phyloP scores from a whole-genome alignment of 768 basidiomycete species.

The Lactarius sanguifluus region DNA sequence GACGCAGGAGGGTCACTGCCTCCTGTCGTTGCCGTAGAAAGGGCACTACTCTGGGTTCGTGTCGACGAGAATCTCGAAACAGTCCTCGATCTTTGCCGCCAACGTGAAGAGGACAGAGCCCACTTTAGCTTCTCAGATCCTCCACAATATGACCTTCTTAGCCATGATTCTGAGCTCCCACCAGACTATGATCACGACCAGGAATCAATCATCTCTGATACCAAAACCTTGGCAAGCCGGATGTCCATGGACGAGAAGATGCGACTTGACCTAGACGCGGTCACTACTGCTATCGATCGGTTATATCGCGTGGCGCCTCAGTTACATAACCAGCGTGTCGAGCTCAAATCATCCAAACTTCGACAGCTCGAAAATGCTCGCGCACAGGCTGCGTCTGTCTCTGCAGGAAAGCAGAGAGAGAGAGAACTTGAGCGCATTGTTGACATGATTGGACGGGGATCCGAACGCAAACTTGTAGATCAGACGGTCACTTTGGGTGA shows the following conservation, averaged over 20 bases:
- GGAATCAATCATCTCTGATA: slow-evolving; percentile 9
- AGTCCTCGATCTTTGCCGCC: slow-evolving; percentile 27
- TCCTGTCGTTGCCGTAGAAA: slow-evolving; percentile 29
- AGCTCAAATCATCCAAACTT: slow-evolving; percentile 69
- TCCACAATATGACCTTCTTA: slow-evolving; percentile 32
- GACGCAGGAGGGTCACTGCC: slow-evolving; percentile 14
- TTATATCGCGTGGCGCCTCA: slow-evolving; percentile 86
- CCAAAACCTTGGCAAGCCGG: slow-evolving; percentile 21
- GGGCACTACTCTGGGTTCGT: slow-evolving; percentile 28
- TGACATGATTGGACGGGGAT: slow-evolving; percentile 68
- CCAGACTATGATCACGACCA: slow-evolving; percentile 36
- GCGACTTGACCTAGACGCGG: slow-evolving; percentile 79
- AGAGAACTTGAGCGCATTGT: slow-evolving; percentile 70
- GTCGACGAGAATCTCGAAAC: slow-evolving; percentile 28
- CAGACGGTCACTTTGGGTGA: slow-evolving; percentile 69
- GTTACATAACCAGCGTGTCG: slow-evolving; percentile 89
- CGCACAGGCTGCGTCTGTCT: slow-evolving; percentile 36
- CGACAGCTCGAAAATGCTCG: slow-evolving; percentile 74
- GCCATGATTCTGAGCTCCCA: slow-evolving; percentile 37
- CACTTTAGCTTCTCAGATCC: slow-evolving; percentile 12
- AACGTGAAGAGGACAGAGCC: slow-evolving; percentile 24
- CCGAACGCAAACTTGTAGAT: slow-evolving; percentile 60
- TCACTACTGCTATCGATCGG: slow-evolving; percentile 87
- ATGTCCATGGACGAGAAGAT: slow-evolving; percentile 67
- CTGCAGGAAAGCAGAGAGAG: slow-evolving; percentile 51